phyloP scores from a whole-genome alignment of 306 rosid genomes.

The Vachellia collinsii region DNA sequence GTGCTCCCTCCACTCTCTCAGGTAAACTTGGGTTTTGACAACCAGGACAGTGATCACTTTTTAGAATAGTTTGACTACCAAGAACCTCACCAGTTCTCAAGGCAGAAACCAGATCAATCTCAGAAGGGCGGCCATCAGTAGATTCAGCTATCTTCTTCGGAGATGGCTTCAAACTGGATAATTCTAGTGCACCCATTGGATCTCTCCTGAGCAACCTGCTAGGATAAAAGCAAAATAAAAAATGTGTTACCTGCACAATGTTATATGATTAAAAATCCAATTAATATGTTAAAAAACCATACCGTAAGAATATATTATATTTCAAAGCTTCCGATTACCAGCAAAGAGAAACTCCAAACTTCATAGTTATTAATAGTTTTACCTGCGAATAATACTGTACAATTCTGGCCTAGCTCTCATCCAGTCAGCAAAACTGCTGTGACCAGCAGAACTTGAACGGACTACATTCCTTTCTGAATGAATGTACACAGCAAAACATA shows the following conservation, averaged over 20 bases:
- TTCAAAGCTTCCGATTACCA: conserved; percentile 11
- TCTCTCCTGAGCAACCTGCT: conserved; percentile 83
- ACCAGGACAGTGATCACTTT: conserved; percentile 93
- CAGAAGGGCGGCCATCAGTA: conserved; percentile 74
- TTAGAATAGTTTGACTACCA: conserved; percentile 88
- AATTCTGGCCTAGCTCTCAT: conserved; percentile 91
- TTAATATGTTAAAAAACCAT: neutral
- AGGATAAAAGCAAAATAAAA: conserved; percentile 19
- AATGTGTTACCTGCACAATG: conserved; percentile 22
- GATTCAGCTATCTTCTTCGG: conserved; percentile 71
- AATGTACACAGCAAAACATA: conserved; percentile 91
- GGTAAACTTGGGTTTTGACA: conserved; percentile 73
- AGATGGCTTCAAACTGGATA: conserved; percentile 69
- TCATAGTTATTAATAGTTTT: conserved; percentile 26
- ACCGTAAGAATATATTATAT: neutral
- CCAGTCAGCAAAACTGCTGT: conserved; percentile 76
- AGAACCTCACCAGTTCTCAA: conserved; percentile 86
- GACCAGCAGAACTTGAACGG: conserved; percentile 52
- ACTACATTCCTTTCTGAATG: conserved; percentile 70
- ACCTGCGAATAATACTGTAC: conserved; percentile 93
- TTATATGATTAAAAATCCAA: conserved; percentile 23
- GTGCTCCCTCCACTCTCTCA: conserved; percentile 88
- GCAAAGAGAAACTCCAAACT: conserved; percentile 32
- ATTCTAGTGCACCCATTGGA: conserved; percentile 97
- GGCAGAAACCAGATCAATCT: conserved; percentile 89